Evolutionary conservation across 1,139 yeast genomes (phyloP), one percentile per base, ranked within the genome.

Genomic region (Yamadazyma conglobata): DNA sequence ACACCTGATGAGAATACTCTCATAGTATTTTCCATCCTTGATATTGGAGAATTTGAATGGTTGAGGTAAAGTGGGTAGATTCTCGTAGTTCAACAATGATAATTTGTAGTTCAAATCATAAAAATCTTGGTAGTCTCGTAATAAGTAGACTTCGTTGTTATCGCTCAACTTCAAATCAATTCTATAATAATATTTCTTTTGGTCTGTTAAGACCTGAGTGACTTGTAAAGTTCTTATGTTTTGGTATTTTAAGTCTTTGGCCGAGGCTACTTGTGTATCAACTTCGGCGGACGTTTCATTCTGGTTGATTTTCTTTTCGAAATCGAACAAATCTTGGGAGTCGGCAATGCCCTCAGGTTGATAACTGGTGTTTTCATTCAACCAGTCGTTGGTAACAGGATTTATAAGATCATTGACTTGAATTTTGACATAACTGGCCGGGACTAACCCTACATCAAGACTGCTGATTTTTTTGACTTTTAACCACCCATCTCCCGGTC

Each of bases 401-500:
- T 63, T 55, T 6, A 48, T 39, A 11, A 58, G 47, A 40, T 66
- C 72, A 39, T 67, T 67, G 15, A 64, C 56, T 7, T 69, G 67
- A 19, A 67, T 66, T 37, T 62, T 69, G 8, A 64, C 68, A 38
- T 66, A 66, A 16, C 53, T 48, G 2, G 71, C 68, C 4, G 72
- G 73, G 6, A 67, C 58, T 19, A 67, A 44, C 0, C 73, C 73
- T 3, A 64, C 62, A 9, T 41, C 38, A 6, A 40, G 42, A 30
- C 54, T 56, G 35, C 60, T 64, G 25, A 67, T 53, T 29, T 54
- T 60, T 38, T 60, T 64, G 22, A 67, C 73, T 35, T 59, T 43
- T 7, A 67, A 40, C 73, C 73, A 67, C 4, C 73, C 73, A 42
- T 63, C 60, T 3, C 66, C 64, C 2, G 60, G 62, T 24, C 64